Base-by-base conservation (phyloP, 2,329 filamentous ascomycete genomes). In the Didymella keratinophila region DNA sequence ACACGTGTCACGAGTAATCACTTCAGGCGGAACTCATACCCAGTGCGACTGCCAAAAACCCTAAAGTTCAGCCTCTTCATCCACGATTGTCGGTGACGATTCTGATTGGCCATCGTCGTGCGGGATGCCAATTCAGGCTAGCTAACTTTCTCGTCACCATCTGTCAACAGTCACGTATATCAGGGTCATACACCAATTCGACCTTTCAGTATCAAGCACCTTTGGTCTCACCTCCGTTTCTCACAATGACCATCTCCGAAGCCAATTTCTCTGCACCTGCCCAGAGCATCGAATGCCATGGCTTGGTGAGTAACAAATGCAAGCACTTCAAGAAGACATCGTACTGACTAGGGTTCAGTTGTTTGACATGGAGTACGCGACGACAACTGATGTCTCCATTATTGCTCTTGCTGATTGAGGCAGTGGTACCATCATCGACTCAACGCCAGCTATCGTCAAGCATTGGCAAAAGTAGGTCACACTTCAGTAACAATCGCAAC, bases 401-500 rank as follows among this genome's bases (percentile, higher is more conserved):
- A 32, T 6, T 11, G 14, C 18, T 30, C n/a, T 14, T 25, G 23
- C 59, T 67, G 53, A 71, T 37, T 18, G 28, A 39, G 7, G 32
- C 43, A 73, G 93, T 73, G 91, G 90, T 37, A 93, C 91, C 18
- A 90, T 94, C 64, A 92, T 94, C 70, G 91, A 94, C 75, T 92
- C 89, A 16, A 94, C 91, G 2, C 81, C 83, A 20, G 91, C 91
- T 9, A 88, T 95, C 39, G 83, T 87, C 51, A 92, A 92, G 78
- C 88, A 93, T 74, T 95, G 91, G 91, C 80, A 88, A 56, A 82
- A 81, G 88, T 89, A 76, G 77, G 83, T 72, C 34, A 41, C 10
- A 18, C n/a, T 37, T 9, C 25, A 32, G 23, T 7, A 37, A 41
- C 25, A 14, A 23, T n/a, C 21, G 37, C 27, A 30, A 18, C 9